Evolutionary conservation across 139 green algal genomes (phyloP), one percentile per base, ranked within the genome.

Genomic region (Axilococcus clingmanii): DNA sequence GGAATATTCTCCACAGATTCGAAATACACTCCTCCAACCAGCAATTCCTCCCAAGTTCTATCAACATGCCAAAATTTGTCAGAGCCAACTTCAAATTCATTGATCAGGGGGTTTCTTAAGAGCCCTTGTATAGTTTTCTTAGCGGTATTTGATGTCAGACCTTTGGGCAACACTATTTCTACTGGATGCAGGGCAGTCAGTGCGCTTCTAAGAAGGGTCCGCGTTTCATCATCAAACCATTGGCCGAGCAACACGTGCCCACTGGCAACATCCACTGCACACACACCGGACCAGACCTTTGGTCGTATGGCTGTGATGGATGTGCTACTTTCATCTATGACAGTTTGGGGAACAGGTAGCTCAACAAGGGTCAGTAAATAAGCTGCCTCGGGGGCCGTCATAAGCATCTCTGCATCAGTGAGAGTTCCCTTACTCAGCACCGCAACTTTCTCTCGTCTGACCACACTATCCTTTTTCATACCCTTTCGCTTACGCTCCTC

Each of bases 381-480:
- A 3, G 59, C 32, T 17, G 71, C 71, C 45, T 94, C 85, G 0
- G 81, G 69, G 30, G 78, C 55, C 0, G 56, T 47, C 4, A 57
- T 43, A 52, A 94, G 59, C 91, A 97, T 97, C 27, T 91, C 84
- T 1, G 70, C 50, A 48, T 97, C 91, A 2, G 84, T 80, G 30
- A 98, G 64, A 3, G 89, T 97, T 40, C 82, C 91, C 7, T 64
- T 57, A 1, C 81, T 91, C 24, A 95, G 57, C 33, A 94, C 74
- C 4, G 89, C 83, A 35, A 95, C 85, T 57, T 87, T 78, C 65
- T 94, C 77, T 1, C 88, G 72, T 27, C 66, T 65, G 28, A 96
- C 89, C 54, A 95, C 86, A 11, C 52, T 79, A 4, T 50, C 45
- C 59, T 84, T 85, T 28, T 73, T 68, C 40, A 51, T 50, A 8